phyloP scores from a whole-genome alignment of 2,329 filamentous ascomycete species.

The Diaporthe sp. region DNA sequence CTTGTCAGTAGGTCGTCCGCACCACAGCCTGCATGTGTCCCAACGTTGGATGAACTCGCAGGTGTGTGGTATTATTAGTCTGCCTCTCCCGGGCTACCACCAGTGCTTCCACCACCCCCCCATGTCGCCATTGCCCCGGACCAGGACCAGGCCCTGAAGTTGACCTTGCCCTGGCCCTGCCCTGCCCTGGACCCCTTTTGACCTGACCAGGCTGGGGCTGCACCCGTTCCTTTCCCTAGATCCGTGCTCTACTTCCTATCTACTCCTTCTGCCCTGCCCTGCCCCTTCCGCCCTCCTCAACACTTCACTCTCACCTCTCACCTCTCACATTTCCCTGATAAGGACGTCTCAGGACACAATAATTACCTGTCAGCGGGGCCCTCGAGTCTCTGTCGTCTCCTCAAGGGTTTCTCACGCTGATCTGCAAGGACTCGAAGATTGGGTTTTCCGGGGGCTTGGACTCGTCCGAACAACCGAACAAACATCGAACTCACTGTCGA shows the following conservation, averaged over 20 bases:
- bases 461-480: neutral
- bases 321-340: neutral
- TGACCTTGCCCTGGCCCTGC: neutral
- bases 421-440: neutral
- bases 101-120: neutral
- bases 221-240: constrained; percentile 3
- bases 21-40: constrained; percentile 15
- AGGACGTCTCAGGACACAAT: neutral
- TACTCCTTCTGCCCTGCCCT: neutral
- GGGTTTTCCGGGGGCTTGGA: neutral
- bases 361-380: neutral
- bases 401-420: constrained; percentile 1
- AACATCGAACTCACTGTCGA: neutral
- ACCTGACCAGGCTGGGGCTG: neutral
- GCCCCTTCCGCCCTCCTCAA: constrained; percentile 4
- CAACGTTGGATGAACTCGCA: constrained; percentile 25
- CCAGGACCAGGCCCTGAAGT: constrained; percentile 7
- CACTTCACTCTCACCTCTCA: constrained; percentile 9
- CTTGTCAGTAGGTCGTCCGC: constrained; percentile 4
- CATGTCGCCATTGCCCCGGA: constrained; percentile 21
- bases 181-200: constrained; percentile 22
- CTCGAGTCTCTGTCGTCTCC: neutral
- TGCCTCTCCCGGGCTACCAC: constrained; percentile 12
- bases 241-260: constrained; percentile 5
- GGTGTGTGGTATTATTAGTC: constrained; percentile 18